A percentile compares a stretch with the other conserved stretches of the same genome.
Evolutionary conservation across 192 early-diverging fungal genomes (phyloP).

Genomic region (Spizellomyces sp.): DNA sequence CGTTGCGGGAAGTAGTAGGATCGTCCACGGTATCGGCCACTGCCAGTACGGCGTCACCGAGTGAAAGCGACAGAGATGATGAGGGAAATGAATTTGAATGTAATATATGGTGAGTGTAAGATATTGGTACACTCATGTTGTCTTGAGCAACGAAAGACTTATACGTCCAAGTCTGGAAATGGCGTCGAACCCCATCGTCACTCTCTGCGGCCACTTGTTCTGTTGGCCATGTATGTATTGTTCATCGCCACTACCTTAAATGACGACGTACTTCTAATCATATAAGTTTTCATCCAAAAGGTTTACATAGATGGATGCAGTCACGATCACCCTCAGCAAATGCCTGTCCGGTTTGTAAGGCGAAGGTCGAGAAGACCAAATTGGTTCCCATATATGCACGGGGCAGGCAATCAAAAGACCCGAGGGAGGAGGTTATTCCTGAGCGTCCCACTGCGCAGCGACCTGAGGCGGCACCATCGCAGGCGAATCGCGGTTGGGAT

Average conservation of each 20-base stretch:
- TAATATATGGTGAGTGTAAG: conserved; percentile 34
- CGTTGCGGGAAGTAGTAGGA: conserved; percentile 2
- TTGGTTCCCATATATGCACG: conserved; percentile 47
- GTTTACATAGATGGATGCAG: conserved; percentile 35
- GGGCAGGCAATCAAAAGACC: conserved; percentile 40
- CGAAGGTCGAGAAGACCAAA: conserved; percentile 41
- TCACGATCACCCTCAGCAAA: conserved; percentile 23
- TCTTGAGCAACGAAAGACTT: not conserved
- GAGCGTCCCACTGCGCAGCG: conserved; percentile 43
- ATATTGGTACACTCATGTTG: not conserved
- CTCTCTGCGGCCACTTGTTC: conserved; percentile 55
- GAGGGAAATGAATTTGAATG: conserved; percentile 29
- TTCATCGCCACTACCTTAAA: not conserved
- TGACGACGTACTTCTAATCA: not conserved
- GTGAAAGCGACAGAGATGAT: no score
- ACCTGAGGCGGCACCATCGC: conserved; percentile 28
- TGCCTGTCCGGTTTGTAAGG: conserved; percentile 55
- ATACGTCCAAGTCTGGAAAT: conserved; percentile 39
- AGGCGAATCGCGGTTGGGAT: conserved; percentile 19
- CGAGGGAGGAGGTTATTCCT: conserved; percentile 32
- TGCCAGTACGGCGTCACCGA: no score
- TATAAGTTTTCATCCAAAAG: not conserved
- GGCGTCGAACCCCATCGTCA: conserved; percentile 50
- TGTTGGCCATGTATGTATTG: conserved; percentile 44
- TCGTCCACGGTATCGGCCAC: no score